These are phyloP conservation scores for Xerocomellus intermedius DNA, from an alignment of 768 basidiomycete genomes.

Conservation along the genomic window DNA sequence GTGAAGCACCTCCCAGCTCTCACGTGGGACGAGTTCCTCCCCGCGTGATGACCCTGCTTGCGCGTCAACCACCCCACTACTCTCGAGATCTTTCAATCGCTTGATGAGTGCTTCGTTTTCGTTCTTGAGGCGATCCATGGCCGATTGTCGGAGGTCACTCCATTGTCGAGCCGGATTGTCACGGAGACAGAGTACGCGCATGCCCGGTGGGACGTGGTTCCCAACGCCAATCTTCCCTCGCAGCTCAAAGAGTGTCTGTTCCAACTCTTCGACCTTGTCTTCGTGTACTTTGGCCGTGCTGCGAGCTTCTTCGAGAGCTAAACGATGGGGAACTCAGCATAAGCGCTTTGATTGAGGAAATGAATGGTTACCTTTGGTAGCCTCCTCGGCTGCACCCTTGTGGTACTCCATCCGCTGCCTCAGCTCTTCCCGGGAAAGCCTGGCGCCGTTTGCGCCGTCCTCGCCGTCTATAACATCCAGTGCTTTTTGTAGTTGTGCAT, in stretches of 20 bases:
- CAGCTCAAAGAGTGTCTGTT: constrained; percentile 77
- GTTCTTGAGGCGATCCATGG: constrained; percentile 67
- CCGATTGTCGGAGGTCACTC: constrained; percentile 71
- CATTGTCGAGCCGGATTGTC: constrained; percentile 86
- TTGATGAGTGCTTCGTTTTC: constrained; percentile 85
- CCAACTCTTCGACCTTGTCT: constrained; percentile 64
- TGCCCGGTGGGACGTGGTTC: constrained; percentile 68
- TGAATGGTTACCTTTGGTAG: constrained; percentile 40
- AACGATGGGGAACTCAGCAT: not conserved
- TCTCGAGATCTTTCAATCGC: constrained; percentile 62
- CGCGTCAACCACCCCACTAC: constrained; percentile 28
- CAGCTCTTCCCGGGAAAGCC: constrained; percentile 37
- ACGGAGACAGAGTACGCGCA: constrained; percentile 63
- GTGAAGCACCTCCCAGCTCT: constrained; percentile 72
- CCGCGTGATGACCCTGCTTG: constrained; percentile 17
- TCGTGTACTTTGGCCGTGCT: constrained; percentile 38
- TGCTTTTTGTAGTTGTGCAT: constrained; percentile 44
- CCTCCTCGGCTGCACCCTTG: constrained; percentile 36
- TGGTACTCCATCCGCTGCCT: constrained; percentile 39
- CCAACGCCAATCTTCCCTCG: constrained; percentile 75
- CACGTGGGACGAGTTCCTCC: constrained; percentile 60
- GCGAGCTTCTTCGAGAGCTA: constrained; percentile 47
- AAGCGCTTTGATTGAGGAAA: not conserved
- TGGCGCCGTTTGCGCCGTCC: constrained; percentile 17
- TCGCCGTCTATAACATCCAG: constrained; percentile 46